Conservation (phyloP, 768 basidiomycete genomes). For the Rhizopogon roseolus region DNA sequence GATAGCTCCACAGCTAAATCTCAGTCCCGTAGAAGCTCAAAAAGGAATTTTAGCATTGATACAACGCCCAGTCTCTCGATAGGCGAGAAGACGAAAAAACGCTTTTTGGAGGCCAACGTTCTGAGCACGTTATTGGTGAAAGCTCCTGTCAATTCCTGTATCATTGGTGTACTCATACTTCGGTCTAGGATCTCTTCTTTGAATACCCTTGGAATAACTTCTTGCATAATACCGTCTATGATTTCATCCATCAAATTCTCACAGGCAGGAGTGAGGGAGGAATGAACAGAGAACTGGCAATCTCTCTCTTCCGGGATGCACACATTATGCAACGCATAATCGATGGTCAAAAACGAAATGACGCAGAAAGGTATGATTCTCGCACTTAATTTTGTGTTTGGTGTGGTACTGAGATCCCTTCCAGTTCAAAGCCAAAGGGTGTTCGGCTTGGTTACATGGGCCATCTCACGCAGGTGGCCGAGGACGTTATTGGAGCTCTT, state of each 20-base stretch:
- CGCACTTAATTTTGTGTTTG: slow-evolving; percentile 1
- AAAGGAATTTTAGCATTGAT: slow-evolving; percentile 36
- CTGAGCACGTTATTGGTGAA: slow-evolving; percentile 74
- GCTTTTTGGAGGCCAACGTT: slow-evolving; percentile 71
- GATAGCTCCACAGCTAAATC: slow-evolving; percentile 23
- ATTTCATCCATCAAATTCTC: slow-evolving; percentile 91
- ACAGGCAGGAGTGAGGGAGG: slow-evolving; percentile 83
- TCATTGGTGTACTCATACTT: slow-evolving; percentile 1
- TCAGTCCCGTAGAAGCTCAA: slow-evolving; percentile 52
- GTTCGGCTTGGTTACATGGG: slow-evolving; percentile 94
- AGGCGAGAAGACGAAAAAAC: slow-evolving; percentile 78
- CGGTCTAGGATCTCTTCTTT: slow-evolving; percentile 82
- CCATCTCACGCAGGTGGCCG: slow-evolving; percentile 90
- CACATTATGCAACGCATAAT: slow-evolving; percentile 81
- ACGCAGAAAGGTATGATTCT: slow-evolving; percentile 59
- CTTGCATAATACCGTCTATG: slow-evolving; percentile 93
- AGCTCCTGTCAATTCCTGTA: slow-evolving; percentile 6
- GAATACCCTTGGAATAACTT: slow-evolving; percentile 98
- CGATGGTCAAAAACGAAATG: slow-evolving; percentile 79
- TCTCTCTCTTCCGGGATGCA: slow-evolving; percentile 85
- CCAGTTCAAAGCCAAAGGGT: slow-evolving; percentile 67
- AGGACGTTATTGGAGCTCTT: slow-evolving; percentile 88
- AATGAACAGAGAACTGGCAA: slow-evolving; percentile 76
- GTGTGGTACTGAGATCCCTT: slow-evolving; percentile 2
- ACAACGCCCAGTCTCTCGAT: slow-evolving; percentile 41